Evolutionary conservation across 116 monocot genomes (phyloP), one percentile per base, ranked within the genome.

Genomic region (Zostera marina): DNA sequence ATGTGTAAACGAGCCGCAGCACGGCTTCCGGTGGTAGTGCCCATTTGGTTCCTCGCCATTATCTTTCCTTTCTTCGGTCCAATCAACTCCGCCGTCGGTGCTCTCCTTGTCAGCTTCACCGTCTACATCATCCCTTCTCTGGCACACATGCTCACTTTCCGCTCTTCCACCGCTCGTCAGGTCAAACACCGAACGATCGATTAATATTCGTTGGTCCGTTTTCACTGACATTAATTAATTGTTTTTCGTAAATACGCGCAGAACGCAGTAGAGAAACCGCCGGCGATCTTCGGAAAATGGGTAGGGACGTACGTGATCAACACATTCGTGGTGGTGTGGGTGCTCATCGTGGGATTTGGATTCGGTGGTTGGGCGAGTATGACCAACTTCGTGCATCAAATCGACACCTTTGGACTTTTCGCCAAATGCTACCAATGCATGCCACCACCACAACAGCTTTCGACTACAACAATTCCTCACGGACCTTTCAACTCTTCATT

Each of bases 361-460:
- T 79, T 87, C 52, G 87, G 87, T 4, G 87, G 87, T 4, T 88
- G 87, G 87, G 87, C 87, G 0, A 88, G 87, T 65, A 75, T 88
- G 70, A 88, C 87, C 56, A 88, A 88, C 63, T 88, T 88, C 77
- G 56, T 82, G 23, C 82, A 60, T 44, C 87, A 88, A 52, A 88
- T 88, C 58, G 56, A 79, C 53, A 73, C 82, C 0, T 88, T 88
- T 64, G 82, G 87, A n/a, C 72, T 88, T 56, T 88, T 88, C 79
- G 74, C 82, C 47, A 88, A 88, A 63, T 88, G 87, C 64, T 88
- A 82, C 68, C 88, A 83, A 47, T 88, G 82, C 59, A 80, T 75
- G 11, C 66, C 73, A 24, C 72, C 82, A n/a, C 22, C 7, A 2
- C n/a, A 32, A 46, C 44, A 5, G 57, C 43, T 47, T 48, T 58